Conservation (phyloP, 140 eudicot species). For the Anethum foeniculum region DNA sequence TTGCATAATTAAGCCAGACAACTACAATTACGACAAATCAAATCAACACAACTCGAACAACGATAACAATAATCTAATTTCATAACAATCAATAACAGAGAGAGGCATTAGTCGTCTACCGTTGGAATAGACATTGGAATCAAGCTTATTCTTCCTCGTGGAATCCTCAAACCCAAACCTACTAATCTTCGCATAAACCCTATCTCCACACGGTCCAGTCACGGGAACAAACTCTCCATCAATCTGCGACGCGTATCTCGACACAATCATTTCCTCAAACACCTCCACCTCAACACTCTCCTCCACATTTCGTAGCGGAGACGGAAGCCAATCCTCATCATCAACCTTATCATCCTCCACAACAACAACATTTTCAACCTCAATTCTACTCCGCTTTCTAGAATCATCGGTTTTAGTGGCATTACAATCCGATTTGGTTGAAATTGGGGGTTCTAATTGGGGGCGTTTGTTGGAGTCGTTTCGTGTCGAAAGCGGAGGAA, state of each 20-base stretch:
- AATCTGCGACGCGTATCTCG: conserved; percentile 56
- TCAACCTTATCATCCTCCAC: background rate
- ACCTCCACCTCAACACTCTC: conserved; percentile 5
- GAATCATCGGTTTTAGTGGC: background rate
- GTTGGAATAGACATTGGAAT: conserved; percentile 23
- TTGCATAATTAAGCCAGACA: background rate
- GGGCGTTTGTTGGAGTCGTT: conserved; percentile 29
- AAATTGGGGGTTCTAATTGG: background rate
- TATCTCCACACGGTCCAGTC: conserved; percentile 72
- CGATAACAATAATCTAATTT: too few species aligned
- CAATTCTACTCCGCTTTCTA: conserved; percentile 41
- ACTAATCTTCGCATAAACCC: conserved; percentile 78
- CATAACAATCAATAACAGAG: too few species aligned
- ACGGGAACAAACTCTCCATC: conserved; percentile 89
- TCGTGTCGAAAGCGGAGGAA: conserved; percentile 16
- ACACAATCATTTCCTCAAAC: conserved; percentile 45
- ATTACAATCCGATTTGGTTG: background rate
- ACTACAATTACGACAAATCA: background rate
- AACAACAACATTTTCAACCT: conserved; percentile 3
- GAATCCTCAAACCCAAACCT: conserved; percentile 28
- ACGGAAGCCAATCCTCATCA: conserved; percentile 54
- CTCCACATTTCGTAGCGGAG: conserved; percentile 7
- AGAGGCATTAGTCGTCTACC: conserved; percentile 28
- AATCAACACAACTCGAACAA: too few species aligned
- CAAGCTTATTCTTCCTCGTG: conserved; percentile 21